A percentile compares a stretch with the other conserved stretches of the same genome.
These are phyloP conservation scores for Stentor roeselii DNA, from an alignment of 73 alveolate species.

Conservation along the genomic window DNA sequence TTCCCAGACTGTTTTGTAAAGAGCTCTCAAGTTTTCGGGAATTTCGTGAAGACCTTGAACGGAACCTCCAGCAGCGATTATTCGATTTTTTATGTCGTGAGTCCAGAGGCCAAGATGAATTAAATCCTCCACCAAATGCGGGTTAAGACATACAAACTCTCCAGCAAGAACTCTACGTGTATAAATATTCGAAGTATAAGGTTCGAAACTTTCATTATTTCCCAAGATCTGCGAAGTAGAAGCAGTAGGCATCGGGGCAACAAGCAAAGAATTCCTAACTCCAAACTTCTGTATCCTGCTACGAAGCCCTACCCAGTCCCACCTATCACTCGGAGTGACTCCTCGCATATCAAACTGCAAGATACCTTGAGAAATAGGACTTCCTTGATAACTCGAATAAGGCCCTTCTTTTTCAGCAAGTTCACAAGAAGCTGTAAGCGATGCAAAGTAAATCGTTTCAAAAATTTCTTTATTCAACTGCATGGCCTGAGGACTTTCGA, in stretches of 20 bases:
- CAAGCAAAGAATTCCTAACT: constrained; percentile 85
- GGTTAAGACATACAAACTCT: constrained; percentile 76
- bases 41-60: constrained; percentile 65
- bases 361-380: constrained; percentile 59
- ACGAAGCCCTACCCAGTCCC: constrained; percentile 57
- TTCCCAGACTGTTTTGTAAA: constrained; percentile 95
- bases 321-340: constrained; percentile 52
- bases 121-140: constrained; percentile 85
- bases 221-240: constrained; percentile 87
- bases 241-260: constrained; percentile 98
- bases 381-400: constrained; percentile 49
- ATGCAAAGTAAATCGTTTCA: constrained; percentile 92
- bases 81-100: constrained; percentile 54
- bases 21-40: constrained; percentile 57
- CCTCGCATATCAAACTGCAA: constrained; percentile 66
- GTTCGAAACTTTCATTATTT: constrained; percentile 90
- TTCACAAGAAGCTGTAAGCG: constrained; percentile 66
- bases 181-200: constrained; percentile 86
- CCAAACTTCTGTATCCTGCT: constrained; percentile 67
- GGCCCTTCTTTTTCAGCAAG: constrained; percentile 82
- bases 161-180: constrained; percentile 94
- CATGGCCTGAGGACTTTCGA: constrained; percentile 82
- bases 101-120: constrained; percentile 79
- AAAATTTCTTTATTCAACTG: constrained; percentile 72
- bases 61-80: constrained; percentile 75